A percentile compares a stretch with the other conserved stretches of the same genome.
Evolutionary conservation across 768 basidiomycete species (phyloP).

Genomic region (Kondoa subrosea): DNA sequence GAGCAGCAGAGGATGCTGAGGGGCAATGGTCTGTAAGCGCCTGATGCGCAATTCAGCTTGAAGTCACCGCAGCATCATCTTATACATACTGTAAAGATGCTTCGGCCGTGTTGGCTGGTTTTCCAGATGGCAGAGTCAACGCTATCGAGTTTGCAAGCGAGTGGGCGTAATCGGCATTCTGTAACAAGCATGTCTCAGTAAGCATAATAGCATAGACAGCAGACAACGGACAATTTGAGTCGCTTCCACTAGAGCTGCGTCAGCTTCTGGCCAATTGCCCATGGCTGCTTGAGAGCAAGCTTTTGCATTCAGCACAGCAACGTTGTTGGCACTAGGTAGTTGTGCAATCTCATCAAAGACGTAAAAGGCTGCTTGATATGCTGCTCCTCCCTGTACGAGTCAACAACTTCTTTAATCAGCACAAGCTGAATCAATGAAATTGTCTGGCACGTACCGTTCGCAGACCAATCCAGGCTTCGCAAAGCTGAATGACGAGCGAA

Average conservation of each 20-base stretch:
- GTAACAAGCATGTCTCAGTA: not conserved
- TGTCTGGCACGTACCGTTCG: not conserved
- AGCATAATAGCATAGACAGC: not conserved
- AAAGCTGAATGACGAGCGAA: constrained; percentile 33
- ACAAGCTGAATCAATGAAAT: not conserved
- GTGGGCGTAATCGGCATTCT: constrained; percentile 26
- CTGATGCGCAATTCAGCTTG: too few relatives aligned
- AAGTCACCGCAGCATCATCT: not conserved
- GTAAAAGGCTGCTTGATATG: constrained; percentile 28
- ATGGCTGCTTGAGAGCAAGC: constrained; percentile 21
- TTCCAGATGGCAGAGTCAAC: constrained; percentile 21
- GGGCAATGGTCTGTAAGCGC: constrained; percentile 21
- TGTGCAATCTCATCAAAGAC: constrained; percentile 27
- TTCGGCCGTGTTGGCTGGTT: constrained; percentile 13
- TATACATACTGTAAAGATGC: constrained; percentile 16
- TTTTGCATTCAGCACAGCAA: constrained; percentile 20
- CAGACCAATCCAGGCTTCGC: constrained; percentile 35
- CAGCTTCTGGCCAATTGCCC: constrained; percentile 25
- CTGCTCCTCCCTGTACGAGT: constrained; percentile 12
- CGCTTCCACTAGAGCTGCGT: constrained; percentile 22
- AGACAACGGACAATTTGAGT: constrained; percentile 20
- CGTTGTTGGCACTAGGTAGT: constrained; percentile 24
- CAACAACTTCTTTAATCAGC: not conserved
- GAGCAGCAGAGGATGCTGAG: constrained; percentile 31
- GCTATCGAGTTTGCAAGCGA: constrained; percentile 25